Conservation (phyloP, 257 asterid genomes). For the Plectranthus barbatus region DNA sequence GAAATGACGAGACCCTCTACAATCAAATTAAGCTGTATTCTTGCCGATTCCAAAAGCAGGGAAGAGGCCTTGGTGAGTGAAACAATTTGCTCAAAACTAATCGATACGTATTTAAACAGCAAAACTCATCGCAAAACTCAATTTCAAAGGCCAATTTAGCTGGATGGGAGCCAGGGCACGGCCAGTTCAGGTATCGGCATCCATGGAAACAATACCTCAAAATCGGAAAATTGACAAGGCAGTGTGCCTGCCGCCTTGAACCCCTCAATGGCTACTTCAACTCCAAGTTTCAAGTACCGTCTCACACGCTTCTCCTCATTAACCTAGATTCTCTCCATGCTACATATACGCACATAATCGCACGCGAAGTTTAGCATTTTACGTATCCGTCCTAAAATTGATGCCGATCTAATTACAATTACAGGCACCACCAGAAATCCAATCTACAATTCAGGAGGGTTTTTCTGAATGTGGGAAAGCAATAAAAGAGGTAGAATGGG, state of each 20-base stretch:
- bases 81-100: not conserved
- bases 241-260: slow-evolving; percentile 50
- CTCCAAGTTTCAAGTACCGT: slow-evolving; percentile 36
- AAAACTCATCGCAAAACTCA: not conserved
- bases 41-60: slow-evolving; percentile 45
- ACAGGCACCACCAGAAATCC: slow-evolving; percentile 39
- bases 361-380: no score
- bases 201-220: slow-evolving; percentile 84
- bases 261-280: slow-evolving; percentile 41
- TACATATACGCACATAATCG: not conserved
- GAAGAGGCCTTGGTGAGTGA: slow-evolving; percentile 62
- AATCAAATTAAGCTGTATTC: slow-evolving; percentile 30
- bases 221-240: slow-evolving; percentile 53
- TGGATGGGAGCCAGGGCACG: slow-evolving; percentile 87
- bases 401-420: not conserved
- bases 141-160: slow-evolving; percentile 63
- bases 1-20: slow-evolving; percentile 13
- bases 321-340: not conserved
- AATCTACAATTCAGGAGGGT: slow-evolving; percentile 12
- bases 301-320: not conserved
- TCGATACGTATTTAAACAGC: not conserved
- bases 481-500: slow-evolving; percentile 39
- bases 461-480: slow-evolving; percentile 43
- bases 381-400: no score
- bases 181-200: slow-evolving; percentile 59